These are phyloP conservation scores for Lotus japonicus DNA, from an alignment of 306 rosid genomes.

Conservation along the genomic window DNA sequence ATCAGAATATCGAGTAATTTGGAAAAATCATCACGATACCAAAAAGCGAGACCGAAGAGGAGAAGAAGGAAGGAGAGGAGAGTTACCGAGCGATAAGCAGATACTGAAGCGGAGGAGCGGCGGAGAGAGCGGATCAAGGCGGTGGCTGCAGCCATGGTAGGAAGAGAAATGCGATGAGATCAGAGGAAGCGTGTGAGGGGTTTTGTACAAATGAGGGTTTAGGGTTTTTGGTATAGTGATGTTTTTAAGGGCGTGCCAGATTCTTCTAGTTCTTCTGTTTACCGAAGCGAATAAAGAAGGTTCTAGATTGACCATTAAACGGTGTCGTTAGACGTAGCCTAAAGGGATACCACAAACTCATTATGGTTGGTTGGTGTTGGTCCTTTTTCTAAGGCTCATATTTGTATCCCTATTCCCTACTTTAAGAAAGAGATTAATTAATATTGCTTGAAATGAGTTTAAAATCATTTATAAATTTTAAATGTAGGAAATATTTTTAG, in stretches of 20 bases:
- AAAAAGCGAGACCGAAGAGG: not conserved
- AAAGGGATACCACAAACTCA: not conserved
- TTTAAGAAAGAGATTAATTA: not conserved
- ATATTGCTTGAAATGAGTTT: no score
- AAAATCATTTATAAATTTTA: no score
- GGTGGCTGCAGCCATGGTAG: slow-evolving; percentile 42
- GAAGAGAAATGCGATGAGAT: not conserved
- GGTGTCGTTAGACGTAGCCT: slow-evolving; percentile 6
- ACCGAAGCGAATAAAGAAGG: slow-evolving; percentile 36
- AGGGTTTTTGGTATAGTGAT: slow-evolving; percentile 23
- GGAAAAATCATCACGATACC: not conserved
- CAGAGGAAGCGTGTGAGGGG: not conserved
- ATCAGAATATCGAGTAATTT: not conserved
- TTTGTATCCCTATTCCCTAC: not conserved
- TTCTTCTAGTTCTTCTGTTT: slow-evolving; percentile 30
- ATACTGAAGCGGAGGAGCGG: slow-evolving; percentile 48
- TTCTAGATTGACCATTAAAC: slow-evolving; percentile 35
- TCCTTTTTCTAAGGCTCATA: not conserved
- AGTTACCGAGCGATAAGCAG: slow-evolving; percentile 56
- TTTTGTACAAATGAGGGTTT: slow-evolving; percentile 5
- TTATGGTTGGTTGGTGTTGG: not conserved
- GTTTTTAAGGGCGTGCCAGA: slow-evolving; percentile 9
- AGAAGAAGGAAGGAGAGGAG: slow-evolving; percentile 14
- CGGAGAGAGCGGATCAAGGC: slow-evolving; percentile 49
- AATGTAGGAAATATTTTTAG: no score